Base-by-base conservation (phyloP, 768 basidiomycete genomes). In the Kwoniella dendrophila region DNA sequence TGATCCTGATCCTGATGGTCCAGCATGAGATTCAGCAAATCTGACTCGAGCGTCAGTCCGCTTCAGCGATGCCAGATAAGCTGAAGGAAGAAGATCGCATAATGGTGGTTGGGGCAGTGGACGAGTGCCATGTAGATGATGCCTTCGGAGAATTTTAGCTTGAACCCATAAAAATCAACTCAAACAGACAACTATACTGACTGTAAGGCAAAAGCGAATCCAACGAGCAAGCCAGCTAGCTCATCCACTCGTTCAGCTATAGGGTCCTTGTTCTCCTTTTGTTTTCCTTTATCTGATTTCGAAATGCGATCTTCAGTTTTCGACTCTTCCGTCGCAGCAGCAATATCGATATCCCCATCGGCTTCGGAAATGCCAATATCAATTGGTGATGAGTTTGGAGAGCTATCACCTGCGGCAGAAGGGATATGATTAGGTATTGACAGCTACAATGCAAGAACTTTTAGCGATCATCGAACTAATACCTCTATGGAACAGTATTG, bases 121-220 rank as follows among this genome's bases (percentile, higher is more conserved):
- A 12, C 74, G 57, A 2, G 67, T 75, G 1, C 58, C 60, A 34
- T 71, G 69, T 3, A 79, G 59, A 54, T 79, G 78, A 62, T 77
- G 72, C 40, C 78, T 78, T n/a, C n/a, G n/a, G n/a, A n/a, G n/a
- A n/a, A n/a, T n/a, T n/a, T n/a, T n/a, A n/a, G n/a, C n/a, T n/a
- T n/a, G n/a, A n/a, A n/a, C n/a, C n/a, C n/a, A n/a, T n/a, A 48
- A n/a, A 48, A 29, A 16, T 29, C 40, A 24, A 40, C 18, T 44
- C 18, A 7, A 44, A 20, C 26, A 30, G 12, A 34, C 12, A 48
- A 34, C 20, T 27, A 51, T 40, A 70, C 75, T 41, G 53, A 78
- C 77, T 78, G 76, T 29, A 79, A 41, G 0, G 78, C 78, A 45
- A 77, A 77, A 4, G 70, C 73, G 50, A 76, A 79, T 3, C 73